A percentile compares a stretch with the other conserved stretches of the same genome.
Conservation (phyloP, 257 asterid species). For the Solanum pennellii region DNA sequence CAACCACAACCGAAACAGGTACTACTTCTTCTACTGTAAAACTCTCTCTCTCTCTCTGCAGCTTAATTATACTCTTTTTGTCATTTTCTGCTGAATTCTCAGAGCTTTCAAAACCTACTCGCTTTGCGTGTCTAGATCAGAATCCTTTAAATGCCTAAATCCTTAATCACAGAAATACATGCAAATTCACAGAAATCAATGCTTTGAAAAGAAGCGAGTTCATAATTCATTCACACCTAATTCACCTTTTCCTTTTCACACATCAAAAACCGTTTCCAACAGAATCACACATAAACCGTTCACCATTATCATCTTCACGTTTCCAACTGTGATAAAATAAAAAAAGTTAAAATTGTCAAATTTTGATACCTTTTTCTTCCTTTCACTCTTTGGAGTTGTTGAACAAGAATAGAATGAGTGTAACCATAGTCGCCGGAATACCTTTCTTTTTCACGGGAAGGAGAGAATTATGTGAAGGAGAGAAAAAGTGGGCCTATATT, state of each 20-base stretch:
- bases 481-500: not conserved
- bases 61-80: not conserved
- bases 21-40: not conserved
- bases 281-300: not conserved
- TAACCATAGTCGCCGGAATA: not conserved
- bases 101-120: not conserved
- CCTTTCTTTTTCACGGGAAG: not conserved
- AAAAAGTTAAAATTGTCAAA: not conserved
- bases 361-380: not conserved
- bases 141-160: not conserved
- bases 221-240: not conserved
- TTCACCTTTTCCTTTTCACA: not conserved
- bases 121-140: not conserved
- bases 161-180: not conserved
- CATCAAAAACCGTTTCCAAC: not conserved
- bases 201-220: not conserved
- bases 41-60: not conserved
- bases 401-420: not conserved
- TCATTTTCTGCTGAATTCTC: not conserved
- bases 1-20: not conserved
- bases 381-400: not conserved
- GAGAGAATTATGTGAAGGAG: not conserved
- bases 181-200: not conserved
- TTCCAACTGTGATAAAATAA: not conserved
- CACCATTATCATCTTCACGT: not conserved